Base-by-base conservation (phyloP, 2,329 filamentous ascomycete species). In the Ascochyta fabae region DNA sequence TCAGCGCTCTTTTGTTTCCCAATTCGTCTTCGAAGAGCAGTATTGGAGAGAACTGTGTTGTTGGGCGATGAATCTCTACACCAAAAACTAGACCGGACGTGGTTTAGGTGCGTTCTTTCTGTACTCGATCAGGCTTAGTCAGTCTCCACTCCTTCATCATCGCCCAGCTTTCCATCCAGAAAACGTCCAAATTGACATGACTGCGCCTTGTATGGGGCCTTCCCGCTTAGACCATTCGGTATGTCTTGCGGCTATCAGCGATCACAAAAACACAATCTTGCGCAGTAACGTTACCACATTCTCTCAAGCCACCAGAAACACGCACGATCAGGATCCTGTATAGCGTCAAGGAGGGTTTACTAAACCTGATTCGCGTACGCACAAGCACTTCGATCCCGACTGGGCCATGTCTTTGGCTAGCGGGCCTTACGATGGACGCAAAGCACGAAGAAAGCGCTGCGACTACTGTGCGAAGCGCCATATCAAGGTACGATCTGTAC, bases 371-470 rank as follows among this genome's bases (percentile, higher is more conserved):
- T 16, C 8, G n/a, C 33, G 6, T 35, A 16, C n/a, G 7, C 16
- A 16, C 8, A 16, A 16, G 33, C n/a, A 35, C 9, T 16, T 35
- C n/a, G 7, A 35, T 38, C 1, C 45, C 49, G 19, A 19, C 2
- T 19, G 19, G 19, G 19, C 19, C 23, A 66, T 66, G 64, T 38
- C 56, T 15, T 47, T 49, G n/a, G 19, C 27, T 22, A 60, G 64
- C n/a, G 68, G 68, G 23, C 68, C 68, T 23, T 63, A 61, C 15
- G 68, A 71, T 53, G 68, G 68, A 27, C 68, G 68, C n/a, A 69
- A 63, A 49, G 61, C 66, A 4, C 59, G 64, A 29, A 64, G 61
- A 27, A 70, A 66, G 49, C 61, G 68, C 13, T 71, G 68, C 43
- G 56, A 65, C 54, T 52, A 59, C 12, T 71, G 68, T 47, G 52